phyloP scores from a whole-genome alignment of 257 asterid genomes.

The Solanum megistacrolobum region DNA sequence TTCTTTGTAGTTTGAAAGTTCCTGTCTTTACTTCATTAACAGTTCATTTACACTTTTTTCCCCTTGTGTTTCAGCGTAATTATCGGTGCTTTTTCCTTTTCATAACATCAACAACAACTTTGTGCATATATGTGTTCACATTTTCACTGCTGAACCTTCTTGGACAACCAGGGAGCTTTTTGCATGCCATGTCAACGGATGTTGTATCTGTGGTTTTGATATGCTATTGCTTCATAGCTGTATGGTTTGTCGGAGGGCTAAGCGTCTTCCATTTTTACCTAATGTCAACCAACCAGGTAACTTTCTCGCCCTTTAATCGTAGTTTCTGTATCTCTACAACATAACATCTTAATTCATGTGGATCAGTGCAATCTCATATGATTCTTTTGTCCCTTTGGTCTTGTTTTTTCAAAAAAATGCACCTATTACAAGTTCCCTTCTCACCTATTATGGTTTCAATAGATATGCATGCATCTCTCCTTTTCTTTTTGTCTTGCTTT shows the following conservation, averaged over 20 bases:
- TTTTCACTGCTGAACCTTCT: constrained; percentile 63
- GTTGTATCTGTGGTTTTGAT: constrained; percentile 43
- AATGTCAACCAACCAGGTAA: constrained; percentile 79
- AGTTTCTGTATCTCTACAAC: background rate
- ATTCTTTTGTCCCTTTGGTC: background rate
- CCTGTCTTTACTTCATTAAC: background rate
- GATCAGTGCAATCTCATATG: background rate
- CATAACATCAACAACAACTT: constrained; percentile 53
- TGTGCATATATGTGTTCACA: constrained; percentile 81
- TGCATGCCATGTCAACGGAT: constrained; percentile 54
- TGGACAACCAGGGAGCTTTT: constrained; percentile 33
- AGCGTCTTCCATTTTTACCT: constrained; percentile 75
- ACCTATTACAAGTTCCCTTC: background rate
- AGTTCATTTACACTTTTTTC: background rate
- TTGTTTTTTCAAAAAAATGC: background rate
- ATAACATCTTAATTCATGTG: background rate
- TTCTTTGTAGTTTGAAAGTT: background rate
- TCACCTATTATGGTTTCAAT: background rate
- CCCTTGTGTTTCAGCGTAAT: constrained; percentile 58
- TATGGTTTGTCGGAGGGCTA: constrained; percentile 94
- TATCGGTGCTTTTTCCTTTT: constrained; percentile 74
- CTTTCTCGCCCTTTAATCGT: background rate
- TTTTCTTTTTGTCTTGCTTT: background rate
- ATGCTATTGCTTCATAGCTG: constrained; percentile 65
- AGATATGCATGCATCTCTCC: background rate